These are phyloP conservation scores for Durusdinium trenchii DNA, from an alignment of 73 alveolate genomes.

Conservation along the genomic window DNA sequence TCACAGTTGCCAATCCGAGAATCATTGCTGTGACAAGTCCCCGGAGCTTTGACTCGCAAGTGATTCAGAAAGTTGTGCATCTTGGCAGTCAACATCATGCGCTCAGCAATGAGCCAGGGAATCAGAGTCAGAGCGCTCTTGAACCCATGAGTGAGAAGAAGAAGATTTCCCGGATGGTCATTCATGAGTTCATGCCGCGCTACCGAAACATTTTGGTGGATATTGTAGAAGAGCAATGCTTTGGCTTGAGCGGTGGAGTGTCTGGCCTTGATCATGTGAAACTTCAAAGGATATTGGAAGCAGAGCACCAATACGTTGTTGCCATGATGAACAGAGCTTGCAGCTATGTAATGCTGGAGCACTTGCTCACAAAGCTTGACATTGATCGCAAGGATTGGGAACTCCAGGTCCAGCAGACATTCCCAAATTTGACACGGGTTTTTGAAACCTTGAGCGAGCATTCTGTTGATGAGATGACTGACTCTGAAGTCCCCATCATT, in stretches of 20 bases:
- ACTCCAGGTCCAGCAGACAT: conserved; percentile 67
- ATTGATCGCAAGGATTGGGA: conserved; percentile 77
- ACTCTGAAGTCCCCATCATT: conserved; percentile 66
- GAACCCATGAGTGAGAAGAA: conserved; percentile 27
- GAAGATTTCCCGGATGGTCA: conserved; percentile 24
- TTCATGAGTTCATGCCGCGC: conserved; percentile 61
- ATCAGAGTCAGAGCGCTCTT: not conserved
- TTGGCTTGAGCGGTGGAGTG: conserved; percentile 57
- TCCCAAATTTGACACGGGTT: conserved; percentile 64
- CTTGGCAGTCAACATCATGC: conserved; percentile 56
- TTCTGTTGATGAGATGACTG: conserved; percentile 68
- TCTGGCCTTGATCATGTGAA: conserved; percentile 64
- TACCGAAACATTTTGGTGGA: conserved; percentile 76
- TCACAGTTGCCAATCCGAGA: conserved; percentile 85
- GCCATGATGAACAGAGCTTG: conserved; percentile 78
- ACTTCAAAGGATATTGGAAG: conserved; percentile 63
- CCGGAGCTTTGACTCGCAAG: conserved; percentile 54
- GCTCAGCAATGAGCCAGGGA: conserved; percentile 54
- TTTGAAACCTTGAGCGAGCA: conserved; percentile 59
- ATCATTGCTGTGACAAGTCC: conserved; percentile 61
- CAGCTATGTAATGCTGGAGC: conserved; percentile 85
- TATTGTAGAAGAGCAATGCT: conserved; percentile 63
- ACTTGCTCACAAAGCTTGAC: conserved; percentile 53
- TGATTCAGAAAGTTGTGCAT: conserved; percentile 45
- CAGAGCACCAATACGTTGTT: conserved; percentile 70